phyloP scores from a whole-genome alignment of 768 basidiomycete genomes.

The Leccinellum albellum region DNA sequence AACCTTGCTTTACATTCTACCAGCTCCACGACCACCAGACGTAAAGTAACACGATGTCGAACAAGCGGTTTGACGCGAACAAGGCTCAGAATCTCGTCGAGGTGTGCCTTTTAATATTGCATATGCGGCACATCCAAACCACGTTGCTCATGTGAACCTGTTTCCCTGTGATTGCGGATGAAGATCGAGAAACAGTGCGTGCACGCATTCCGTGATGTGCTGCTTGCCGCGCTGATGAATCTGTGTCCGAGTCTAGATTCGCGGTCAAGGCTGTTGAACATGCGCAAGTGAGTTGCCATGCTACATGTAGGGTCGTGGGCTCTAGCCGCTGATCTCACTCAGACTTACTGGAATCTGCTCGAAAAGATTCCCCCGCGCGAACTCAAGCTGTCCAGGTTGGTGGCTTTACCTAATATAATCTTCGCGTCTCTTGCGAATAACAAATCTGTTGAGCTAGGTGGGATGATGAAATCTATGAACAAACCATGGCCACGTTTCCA shows the following conservation, averaged over 20 bases:
- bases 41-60: slow-evolving; percentile 39
- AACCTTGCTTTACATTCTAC: background rate
- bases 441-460: slow-evolving; percentile 42
- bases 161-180: slow-evolving; percentile 2
- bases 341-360: slow-evolving; percentile 96
- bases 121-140: slow-evolving; percentile 13
- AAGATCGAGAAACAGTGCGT: slow-evolving; percentile 96
- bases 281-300: slow-evolving; percentile 68
- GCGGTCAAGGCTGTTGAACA: slow-evolving; percentile 92
- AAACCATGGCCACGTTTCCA: slow-evolving; percentile 76
- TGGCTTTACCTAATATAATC: slow-evolving; percentile 1
- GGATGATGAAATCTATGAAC: slow-evolving; percentile 89
- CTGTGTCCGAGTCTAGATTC: slow-evolving; percentile 21
- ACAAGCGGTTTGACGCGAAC: slow-evolving; percentile 73
- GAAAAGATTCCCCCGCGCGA: slow-evolving; percentile 73
- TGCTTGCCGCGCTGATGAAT: slow-evolving; percentile 8
- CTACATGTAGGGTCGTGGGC: background rate
- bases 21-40: slow-evolving; percentile 8
- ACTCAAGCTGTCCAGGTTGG: slow-evolving; percentile 80
- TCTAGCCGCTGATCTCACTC: slow-evolving; percentile 10
- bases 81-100: slow-evolving; percentile 90
- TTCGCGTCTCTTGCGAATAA: slow-evolving; percentile 9
- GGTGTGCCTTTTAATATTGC: slow-evolving; percentile 41
- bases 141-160: slow-evolving; percentile 17
- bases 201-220: background rate